These are phyloP conservation scores for Neonothopanus nambi DNA, from an alignment of 1,284 basidiomycete species.

Conservation along the genomic window DNA sequence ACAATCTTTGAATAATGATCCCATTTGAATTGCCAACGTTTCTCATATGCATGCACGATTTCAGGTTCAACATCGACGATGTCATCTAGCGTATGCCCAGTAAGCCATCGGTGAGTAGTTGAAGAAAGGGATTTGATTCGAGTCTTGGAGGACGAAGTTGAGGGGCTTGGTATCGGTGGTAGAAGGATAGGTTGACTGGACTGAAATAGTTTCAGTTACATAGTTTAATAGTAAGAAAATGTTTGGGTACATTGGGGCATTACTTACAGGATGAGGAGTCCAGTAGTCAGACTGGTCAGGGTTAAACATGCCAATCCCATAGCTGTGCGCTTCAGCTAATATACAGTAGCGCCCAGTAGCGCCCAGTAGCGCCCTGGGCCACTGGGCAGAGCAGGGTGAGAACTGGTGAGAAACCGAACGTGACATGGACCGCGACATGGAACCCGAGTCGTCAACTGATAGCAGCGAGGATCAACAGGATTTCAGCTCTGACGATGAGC, in stretches of 20 bases:
- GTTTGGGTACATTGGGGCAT: no score
- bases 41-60: background rate
- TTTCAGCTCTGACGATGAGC: conserved; percentile 2
- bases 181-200: background rate
- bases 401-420: no score
- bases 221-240: no score
- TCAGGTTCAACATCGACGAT: background rate
- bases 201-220: no score
- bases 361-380: no score
- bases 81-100: background rate
- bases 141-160: background rate
- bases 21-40: conserved; percentile 9
- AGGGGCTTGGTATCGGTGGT: background rate
- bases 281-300: no score
- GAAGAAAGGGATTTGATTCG: background rate
- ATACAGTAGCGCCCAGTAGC: no score
- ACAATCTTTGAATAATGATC: background rate
- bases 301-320: no score
- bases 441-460: background rate
- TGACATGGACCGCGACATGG: background rate
- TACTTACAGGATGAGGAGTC: no score
- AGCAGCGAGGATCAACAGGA: background rate
- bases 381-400: no score
- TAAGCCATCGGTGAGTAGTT: background rate
- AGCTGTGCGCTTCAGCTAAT: no score